Evolutionary conservation across 2,329 filamentous ascomycete species (phyloP).

Genomic region (Calonectria pteridis): DNA sequence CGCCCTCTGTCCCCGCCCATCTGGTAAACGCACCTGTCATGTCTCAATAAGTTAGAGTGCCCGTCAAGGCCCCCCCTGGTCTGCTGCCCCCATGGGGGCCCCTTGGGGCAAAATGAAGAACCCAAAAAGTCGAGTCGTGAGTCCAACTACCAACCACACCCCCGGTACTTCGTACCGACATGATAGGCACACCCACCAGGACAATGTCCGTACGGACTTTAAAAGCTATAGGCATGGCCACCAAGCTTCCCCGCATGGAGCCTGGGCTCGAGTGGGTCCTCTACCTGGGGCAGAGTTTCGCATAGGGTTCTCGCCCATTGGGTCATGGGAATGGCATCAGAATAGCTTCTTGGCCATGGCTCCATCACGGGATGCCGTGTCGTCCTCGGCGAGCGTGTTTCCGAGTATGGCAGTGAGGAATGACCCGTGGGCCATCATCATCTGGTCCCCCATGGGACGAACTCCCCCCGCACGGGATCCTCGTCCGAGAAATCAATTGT

Average conservation of each 20-base stretch:
- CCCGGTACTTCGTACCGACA: neutral
- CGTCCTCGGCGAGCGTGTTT: neutral
- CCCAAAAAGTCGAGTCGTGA: neutral
- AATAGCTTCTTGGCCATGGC: neutral
- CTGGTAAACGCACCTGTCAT: slow-evolving; percentile 21
- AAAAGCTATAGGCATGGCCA: neutral
- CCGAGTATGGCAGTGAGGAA: neutral
- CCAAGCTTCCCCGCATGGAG: slow-evolving; percentile 22
- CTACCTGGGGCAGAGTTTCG: neutral
- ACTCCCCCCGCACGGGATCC: neutral
- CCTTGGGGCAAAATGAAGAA: neutral
- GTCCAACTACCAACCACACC: neutral
- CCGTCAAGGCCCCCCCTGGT: neutral
- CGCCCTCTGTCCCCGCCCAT: neutral
- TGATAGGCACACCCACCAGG: neutral
- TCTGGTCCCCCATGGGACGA: neutral
- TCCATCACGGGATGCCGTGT: neutral
- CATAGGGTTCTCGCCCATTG: neutral
- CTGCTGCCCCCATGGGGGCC: neutral
- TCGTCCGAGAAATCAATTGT: neutral
- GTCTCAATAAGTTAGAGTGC: neutral
- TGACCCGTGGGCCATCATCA: neutral
- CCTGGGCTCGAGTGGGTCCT: neutral
- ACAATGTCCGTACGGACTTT: neutral
- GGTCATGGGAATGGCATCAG: neutral